These are phyloP conservation scores for Saccharomyces cerevisiae DNA, from an alignment of 805 yeast genomes.

Conservation along the genomic window DNA sequence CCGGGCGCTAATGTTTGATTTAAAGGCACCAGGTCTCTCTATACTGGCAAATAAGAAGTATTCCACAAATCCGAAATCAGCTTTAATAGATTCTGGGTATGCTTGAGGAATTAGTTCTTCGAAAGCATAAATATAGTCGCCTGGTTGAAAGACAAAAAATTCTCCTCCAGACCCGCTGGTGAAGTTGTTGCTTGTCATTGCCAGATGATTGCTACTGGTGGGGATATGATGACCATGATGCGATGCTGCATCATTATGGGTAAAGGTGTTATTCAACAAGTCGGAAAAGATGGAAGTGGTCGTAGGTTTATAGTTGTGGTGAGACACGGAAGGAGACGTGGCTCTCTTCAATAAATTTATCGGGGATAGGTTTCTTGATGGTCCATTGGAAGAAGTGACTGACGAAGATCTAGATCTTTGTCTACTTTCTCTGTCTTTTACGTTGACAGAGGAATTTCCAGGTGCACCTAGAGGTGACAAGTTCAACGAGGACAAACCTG, in stretches of 20 bases:
- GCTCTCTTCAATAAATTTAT: conserved; percentile 24
- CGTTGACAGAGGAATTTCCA: background rate
- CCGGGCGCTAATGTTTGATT: conserved; percentile 59
- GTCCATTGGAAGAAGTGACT: background rate
- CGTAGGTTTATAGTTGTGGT: conserved; percentile 5
- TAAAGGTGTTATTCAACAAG: conserved; percentile 15
- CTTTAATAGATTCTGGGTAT: conserved; percentile 69
- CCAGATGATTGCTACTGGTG: background rate
- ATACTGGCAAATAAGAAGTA: conserved; percentile 64
- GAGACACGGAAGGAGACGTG: conserved; percentile 11
- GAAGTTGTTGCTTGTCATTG: background rate
- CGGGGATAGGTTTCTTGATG: conserved; percentile 24
- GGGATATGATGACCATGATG: background rate
- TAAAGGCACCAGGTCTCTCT: conserved; percentile 79
- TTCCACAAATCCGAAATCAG: conserved; percentile 72
- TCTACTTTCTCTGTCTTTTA: conserved; percentile 3
- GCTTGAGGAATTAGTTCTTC: conserved; percentile 81
- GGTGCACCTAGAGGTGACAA: conserved; percentile 9
- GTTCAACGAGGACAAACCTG: conserved; percentile 25
- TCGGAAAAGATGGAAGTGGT: conserved; percentile 23
- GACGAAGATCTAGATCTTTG: conserved; percentile 3
- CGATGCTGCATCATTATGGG: conserved; percentile 7
- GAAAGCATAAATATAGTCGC: conserved; percentile 87
- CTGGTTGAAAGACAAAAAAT: conserved; percentile 59
- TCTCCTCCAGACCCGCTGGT: conserved; percentile 17